Evolutionary conservation across 2,329 filamentous ascomycete genomes (phyloP), one percentile per base, ranked within the genome.

Genomic region (Aspergillus unguis): DNA sequence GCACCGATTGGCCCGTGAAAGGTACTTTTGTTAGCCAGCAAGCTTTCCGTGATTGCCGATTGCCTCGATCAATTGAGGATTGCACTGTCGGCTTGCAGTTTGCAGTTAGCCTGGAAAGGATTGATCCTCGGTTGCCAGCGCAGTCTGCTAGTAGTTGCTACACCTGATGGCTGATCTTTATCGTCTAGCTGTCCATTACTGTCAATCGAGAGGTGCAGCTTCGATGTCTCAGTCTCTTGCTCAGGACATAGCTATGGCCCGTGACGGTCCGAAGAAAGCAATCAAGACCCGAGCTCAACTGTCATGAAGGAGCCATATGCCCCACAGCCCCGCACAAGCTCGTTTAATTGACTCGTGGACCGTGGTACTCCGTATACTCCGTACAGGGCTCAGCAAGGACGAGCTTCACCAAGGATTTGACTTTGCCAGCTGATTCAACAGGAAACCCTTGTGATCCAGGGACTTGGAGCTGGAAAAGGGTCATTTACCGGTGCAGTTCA

Each of bases 291-390:
- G 11, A 28, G 8, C 25, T 27, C 25, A 29, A 26, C 31, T 44
- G 38, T 35, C 25, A 40, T 10, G 25, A 23, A 3, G 8, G 2
- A 6, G n/a, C 36, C 36, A 10, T 11, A 17, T 35, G 42, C 35
- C 43, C 49, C 49, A 29, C 49, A 41, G 49, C 49, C 49, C 43
- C 49, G 36, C 49, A n/a, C 10, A 40, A 47, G 49, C 49, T 47
- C 10, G 35, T 23, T 28, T 38, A 5, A 6, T 17, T 8, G 9
- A 17, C 23, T 40, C 44, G 17, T 17, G 17, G 17, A 17, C 41
- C 10, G 26, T 27, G 25, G 38, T n/a, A 9, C 29, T 10, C 10
- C 41, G 9, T n/a, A 28, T 7, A 9, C 28, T 17, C 43, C 41
- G 29, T 46, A 17, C 17, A 17, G 17, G 17, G 17, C 17, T 17